A percentile compares a stretch with the other conserved stretches of the same genome.
Conservation (phyloP, 345 rosid species). For the Melaleuca quinquenervia region DNA sequence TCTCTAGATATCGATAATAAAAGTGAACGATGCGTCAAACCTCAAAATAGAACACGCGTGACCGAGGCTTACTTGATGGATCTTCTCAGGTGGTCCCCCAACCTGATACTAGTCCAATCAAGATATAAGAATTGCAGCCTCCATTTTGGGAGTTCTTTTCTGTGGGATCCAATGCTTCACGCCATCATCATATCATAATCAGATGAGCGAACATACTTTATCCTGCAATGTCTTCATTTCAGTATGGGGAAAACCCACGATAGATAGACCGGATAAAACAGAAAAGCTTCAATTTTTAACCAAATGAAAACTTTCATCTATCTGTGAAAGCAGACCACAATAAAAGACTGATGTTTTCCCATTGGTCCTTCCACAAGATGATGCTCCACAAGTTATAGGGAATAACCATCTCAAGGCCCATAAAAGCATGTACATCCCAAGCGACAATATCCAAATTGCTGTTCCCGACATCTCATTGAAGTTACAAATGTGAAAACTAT, state of each 20-base stretch:
- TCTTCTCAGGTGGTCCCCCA: slow-evolving; percentile 99
- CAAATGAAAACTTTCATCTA: not conserved
- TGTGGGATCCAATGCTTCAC: slow-evolving; percentile 99
- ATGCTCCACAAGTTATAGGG: no score
- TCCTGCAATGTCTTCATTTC: not conserved
- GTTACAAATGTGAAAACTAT: not conserved
- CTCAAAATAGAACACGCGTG: slow-evolving; percentile 43
- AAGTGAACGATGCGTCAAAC: slow-evolving; percentile 15
- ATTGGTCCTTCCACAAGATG: not conserved
- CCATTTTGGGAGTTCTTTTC: slow-evolving; percentile 98
- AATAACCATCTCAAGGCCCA: not conserved
- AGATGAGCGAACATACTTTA: not conserved
- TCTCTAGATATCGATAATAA: not conserved
- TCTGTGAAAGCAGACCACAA: not conserved
- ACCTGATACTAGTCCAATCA: slow-evolving; percentile 97
- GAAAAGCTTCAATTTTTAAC: not conserved
- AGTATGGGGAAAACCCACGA: not conserved
- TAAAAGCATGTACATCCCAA: not conserved
- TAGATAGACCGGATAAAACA: not conserved
- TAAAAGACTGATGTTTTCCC: not conserved
- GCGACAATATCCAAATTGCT: no score
- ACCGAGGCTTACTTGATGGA: slow-evolving; percentile 79
- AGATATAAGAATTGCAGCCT: slow-evolving; percentile 42
- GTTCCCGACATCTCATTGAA: no score
- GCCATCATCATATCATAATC: slow-evolving; percentile 9